Evolutionary conservation across 2,329 filamentous ascomycete species (phyloP).

Genomic region (Leptographium galeiforme): DNA sequence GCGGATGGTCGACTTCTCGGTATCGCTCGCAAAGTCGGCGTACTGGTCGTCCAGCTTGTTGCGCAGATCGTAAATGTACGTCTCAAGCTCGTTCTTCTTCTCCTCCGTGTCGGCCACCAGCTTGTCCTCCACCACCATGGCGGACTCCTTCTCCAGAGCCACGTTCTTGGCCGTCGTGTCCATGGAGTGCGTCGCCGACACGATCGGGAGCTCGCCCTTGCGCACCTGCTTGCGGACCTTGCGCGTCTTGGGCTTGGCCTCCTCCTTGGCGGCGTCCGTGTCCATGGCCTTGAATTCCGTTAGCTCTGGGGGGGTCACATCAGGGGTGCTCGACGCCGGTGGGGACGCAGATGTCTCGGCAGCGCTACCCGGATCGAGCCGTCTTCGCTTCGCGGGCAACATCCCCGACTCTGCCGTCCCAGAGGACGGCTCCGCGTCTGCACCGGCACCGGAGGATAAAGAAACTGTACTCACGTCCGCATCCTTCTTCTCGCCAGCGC

Average conservation of each 20-base stretch:
- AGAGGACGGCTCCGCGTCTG: neutral
- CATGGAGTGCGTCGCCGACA: conserved; percentile 68
- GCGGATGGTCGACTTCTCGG: conserved; percentile 48
- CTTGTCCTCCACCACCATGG: conserved; percentile 98
- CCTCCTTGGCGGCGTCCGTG: conserved; percentile 55
- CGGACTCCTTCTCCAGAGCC: conserved; percentile 67
- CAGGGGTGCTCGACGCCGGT: neutral
- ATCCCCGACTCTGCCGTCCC: neutral
- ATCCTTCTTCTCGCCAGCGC: conserved; percentile 42
- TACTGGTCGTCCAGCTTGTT: conserved; percentile 92
- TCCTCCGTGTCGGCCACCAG: conserved; percentile 95
- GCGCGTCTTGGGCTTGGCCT: conserved; percentile 59
- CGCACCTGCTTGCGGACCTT: conserved; percentile 99
- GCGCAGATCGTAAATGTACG: conserved; percentile 91
- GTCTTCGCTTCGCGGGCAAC: neutral
- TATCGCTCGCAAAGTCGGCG: conserved; percentile 29
- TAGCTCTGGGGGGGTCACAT: neutral
- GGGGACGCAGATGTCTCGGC: neutral
- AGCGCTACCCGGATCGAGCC: neutral
- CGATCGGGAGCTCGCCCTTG: conserved; percentile 87
- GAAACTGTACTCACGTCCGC: conserved; percentile 53
- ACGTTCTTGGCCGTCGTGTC: conserved; percentile 53
- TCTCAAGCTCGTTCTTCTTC: conserved; percentile 99
- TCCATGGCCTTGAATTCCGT: conserved; percentile 58
- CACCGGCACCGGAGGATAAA: neutral